phyloP scores from a whole-genome alignment of 164 flowering plant genomes.

The Magnolia sinica region DNA sequence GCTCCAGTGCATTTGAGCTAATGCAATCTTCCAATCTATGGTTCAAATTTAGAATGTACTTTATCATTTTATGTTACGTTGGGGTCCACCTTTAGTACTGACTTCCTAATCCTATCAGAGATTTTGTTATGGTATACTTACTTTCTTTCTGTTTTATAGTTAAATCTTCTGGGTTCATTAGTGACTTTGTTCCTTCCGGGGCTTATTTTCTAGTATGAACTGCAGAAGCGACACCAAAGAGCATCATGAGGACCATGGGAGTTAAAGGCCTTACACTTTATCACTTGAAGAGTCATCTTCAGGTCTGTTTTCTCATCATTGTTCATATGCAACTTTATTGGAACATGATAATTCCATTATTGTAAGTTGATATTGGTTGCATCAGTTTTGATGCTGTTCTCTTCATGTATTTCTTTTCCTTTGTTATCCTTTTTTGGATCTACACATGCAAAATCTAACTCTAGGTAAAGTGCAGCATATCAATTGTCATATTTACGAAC shows the following conservation, averaged over 20 bases:
- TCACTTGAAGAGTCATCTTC: constrained; percentile 88
- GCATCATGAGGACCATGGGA: constrained; percentile 87
- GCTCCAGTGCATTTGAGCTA: no score
- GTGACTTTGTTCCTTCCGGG: background rate
- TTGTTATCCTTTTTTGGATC: background rate
- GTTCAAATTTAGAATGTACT: background rate
- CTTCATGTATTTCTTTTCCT: background rate
- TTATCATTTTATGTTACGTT: background rate
- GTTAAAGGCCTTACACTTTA: constrained; percentile 88
- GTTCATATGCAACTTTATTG: background rate
- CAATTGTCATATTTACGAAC: background rate
- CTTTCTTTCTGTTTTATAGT: background rate
- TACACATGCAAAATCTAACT: background rate
- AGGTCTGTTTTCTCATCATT: constrained; percentile 40
- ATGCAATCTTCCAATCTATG: no score
- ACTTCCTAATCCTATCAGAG: background rate
- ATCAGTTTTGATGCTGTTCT: background rate
- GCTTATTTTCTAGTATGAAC: constrained; percentile 12
- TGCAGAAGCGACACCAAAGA: constrained; percentile 92
- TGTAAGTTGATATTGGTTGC: background rate
- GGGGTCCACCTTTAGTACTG: background rate
- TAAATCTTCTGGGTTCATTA: constrained; percentile 5
- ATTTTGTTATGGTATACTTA: background rate
- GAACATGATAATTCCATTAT: background rate
- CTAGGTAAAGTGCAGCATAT: background rate